Percentiles rank a stretch among this genome's conserved stretches.
Conservation (phyloP, 768 basidiomycete species). For the Termitomyces sp. region DNA sequence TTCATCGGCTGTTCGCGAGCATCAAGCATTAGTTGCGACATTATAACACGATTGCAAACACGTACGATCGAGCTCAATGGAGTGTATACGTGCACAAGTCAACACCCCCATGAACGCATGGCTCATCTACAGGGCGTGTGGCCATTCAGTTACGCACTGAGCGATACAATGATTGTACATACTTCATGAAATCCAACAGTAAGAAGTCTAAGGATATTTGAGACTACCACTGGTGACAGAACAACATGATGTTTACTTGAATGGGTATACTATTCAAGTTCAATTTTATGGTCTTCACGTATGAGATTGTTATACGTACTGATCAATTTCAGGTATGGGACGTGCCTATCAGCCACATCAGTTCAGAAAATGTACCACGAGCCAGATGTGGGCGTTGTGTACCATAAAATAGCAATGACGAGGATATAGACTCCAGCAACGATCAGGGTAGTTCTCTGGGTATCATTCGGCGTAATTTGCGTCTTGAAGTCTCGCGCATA, state of each 20-base stretch:
- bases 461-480: slow-evolving; percentile 57
- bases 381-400: slow-evolving; percentile 14
- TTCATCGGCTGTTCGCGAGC: slow-evolving; percentile 59
- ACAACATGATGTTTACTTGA: slow-evolving; percentile 60
- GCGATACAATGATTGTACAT: slow-evolving; percentile 6
- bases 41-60: slow-evolving; percentile 4
- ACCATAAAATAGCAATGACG: slow-evolving; percentile 79
- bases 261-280: slow-evolving; percentile 65
- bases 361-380: background rate
- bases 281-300: background rate
- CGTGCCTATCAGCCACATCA: background rate
- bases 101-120: slow-evolving; percentile 77
- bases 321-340: slow-evolving; percentile 3
- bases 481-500: slow-evolving; percentile 35
- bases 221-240: background rate
- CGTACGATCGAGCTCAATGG: slow-evolving; percentile 83
- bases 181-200: slow-evolving; percentile 91
- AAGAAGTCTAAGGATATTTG: slow-evolving; percentile 45
- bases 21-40: background rate
- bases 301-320: slow-evolving; percentile 34
- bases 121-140: slow-evolving; percentile 57
- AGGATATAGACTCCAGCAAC: slow-evolving; percentile 74
- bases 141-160: background rate
- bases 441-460: slow-evolving; percentile 73
- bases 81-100: slow-evolving; percentile 82